phyloP scores from a whole-genome alignment of 257 asterid genomes.

The Phtheirospermum japonicum region DNA sequence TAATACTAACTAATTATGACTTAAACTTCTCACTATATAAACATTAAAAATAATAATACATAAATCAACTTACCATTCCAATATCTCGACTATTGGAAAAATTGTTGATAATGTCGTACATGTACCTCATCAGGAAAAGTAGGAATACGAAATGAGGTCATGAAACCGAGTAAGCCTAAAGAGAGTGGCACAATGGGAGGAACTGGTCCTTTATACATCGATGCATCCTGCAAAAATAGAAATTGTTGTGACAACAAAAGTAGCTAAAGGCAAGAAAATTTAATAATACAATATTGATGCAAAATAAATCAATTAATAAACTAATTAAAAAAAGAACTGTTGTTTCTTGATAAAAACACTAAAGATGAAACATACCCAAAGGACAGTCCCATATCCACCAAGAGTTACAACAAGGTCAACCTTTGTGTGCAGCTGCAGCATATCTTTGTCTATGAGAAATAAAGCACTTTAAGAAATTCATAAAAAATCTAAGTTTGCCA shows the following conservation, averaged over 20 bases:
- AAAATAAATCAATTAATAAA: background rate
- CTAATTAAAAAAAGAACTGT: background rate
- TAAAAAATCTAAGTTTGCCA: background rate
- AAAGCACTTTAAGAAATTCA: too few relatives aligned
- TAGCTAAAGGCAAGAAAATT: background rate
- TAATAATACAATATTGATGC: background rate
- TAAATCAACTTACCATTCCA: too few relatives aligned
- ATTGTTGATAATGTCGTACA: too few relatives aligned
- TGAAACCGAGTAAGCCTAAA: slow-evolving; percentile 94
- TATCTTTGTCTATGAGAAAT: too few relatives aligned
- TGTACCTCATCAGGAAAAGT: background rate
- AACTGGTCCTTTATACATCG: slow-evolving; percentile 97
- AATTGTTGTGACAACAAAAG: slow-evolving; percentile 6
- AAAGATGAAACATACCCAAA: slow-evolving; percentile 67
- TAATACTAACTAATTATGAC: too few relatives aligned
- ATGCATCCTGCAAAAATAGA: slow-evolving; percentile 82
- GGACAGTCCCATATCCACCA: slow-evolving; percentile 99
- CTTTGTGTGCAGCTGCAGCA: too few relatives aligned
- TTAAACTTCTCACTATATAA: too few relatives aligned
- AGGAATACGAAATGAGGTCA: slow-evolving; percentile 98
- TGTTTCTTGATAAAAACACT: background rate
- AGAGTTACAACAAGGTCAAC: too few relatives aligned
- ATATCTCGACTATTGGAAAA: too few relatives aligned
- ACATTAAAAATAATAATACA: too few relatives aligned
- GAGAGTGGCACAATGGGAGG: slow-evolving; percentile 98